A percentile compares a stretch with the other conserved stretches of the same genome.
Evolutionary conservation across 352 stramenopile species (phyloP).

Genomic region (Phytophthora tentaculata): DNA sequence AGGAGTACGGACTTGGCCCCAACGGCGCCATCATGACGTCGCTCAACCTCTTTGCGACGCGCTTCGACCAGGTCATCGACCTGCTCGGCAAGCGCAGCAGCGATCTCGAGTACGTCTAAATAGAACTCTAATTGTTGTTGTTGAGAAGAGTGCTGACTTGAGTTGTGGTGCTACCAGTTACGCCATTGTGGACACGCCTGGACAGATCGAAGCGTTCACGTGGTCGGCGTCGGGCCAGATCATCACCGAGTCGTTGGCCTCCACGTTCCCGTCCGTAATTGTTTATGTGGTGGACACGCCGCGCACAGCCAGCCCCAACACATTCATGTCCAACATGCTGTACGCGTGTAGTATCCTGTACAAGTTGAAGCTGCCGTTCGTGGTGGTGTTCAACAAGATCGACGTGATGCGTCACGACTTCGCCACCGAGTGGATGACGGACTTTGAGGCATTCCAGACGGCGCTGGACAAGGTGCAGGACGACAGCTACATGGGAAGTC

Average conservation of each 20-base stretch:
- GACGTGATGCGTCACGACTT: conserved; percentile 96
- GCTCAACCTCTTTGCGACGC: conserved; percentile 99
- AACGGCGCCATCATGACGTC: conserved; percentile 99
- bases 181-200: conserved; percentile 98
- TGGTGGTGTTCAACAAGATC: conserved; percentile 99
- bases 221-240: conserved; percentile 99
- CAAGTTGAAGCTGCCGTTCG: conserved; percentile 96
- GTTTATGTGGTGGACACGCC: conserved; percentile 99
- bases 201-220: conserved; percentile 99
- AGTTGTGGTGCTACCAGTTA: conserved; percentile 66
- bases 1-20: conserved; percentile 97
- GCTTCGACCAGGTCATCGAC: conserved; percentile 98
- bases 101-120: conserved; percentile 82
- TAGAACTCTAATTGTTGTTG: not conserved
- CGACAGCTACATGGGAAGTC: conserved; percentile 92
- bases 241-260: conserved; percentile 97
- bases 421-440: conserved; percentile 98
- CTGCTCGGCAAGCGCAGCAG: conserved; percentile 92
- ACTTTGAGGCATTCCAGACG: conserved; percentile 98
- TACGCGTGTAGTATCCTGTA: conserved; percentile 99
- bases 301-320: conserved; percentile 95
- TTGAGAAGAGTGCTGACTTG: conserved; percentile 8
- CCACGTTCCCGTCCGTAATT: conserved; percentile 97
- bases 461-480: conserved; percentile 92
- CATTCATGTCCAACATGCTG: conserved; percentile 99